Base-by-base conservation (phyloP, 805 yeast species). In the Torulaspora delbrueckii region DNA sequence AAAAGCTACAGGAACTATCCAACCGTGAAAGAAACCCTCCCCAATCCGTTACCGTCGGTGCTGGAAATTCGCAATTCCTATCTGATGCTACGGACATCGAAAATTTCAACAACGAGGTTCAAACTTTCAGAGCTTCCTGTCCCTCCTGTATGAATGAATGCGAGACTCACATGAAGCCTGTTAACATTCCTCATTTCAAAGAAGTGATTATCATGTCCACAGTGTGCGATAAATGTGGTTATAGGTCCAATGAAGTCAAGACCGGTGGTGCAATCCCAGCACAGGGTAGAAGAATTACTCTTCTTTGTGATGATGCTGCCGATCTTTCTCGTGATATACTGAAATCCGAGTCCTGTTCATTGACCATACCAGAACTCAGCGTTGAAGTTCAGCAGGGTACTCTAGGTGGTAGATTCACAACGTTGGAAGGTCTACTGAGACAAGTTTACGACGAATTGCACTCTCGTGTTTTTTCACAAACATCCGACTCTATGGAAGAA, bases 161-260 rank as follows among this genome's bases (percentile, higher is more conserved):
- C 66, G 86, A 81, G 45, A 93, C 99, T 2, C 95, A 90, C 63
- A 93, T 93, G 99, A 93, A 93, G 71, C 79, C 89, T 31, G 96
- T 93, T 18, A 83, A 88, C 65, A 93, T 93, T 55, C 99, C 99
- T 16, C 98, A 93, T 69, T 93, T 93, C 77, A 90, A 91, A 70
- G 98, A 93, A 55, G 99, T 93, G 33, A 84, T 93, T 48, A 79
- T 93, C 58, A 93, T 93, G 99, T 84, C 95, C 40, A 93, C 99
- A 1, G 82, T 79, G 1, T 93, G 99, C 71, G 90, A 83, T 26
- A 70, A 78, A 52, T 93, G 99, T 70, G 99, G 98, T 30, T 93
- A 86, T 70, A 91, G 87, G 70, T 86, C 96, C 13, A 93, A 93
- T 64, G 99, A 93, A 68, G 99, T 93, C 53, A 93, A 91, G 71